Base-by-base conservation (phyloP, 1,284 basidiomycete genomes). In the Ustilago shanxiensis region DNA sequence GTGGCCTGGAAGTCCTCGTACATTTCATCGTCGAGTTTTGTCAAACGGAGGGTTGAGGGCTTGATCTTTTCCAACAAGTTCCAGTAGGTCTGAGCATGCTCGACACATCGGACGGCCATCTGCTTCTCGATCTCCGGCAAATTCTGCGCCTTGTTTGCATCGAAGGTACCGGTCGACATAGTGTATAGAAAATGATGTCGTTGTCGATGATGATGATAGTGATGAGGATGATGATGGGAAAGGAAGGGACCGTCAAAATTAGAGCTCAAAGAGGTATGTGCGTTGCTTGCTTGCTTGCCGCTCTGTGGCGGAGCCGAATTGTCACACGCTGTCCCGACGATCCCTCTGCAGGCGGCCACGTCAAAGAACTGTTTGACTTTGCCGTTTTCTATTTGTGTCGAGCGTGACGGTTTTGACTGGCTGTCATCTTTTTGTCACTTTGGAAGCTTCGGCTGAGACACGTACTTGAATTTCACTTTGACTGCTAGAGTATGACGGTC, bases 101-200 rank as follows among this genome's bases (percentile, higher is more conserved):
- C 94, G 68, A 98, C 95, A 37, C 95, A 95, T 87, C 93, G 95
- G 60, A 99, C 96, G 28, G 96, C 96, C 67, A 83, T 79, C 92
- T 98, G 95, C 90, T 95, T 95, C 88, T 99, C 96, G 79, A 99
- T 96, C 92, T 95, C 95, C 73, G 91, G 88, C 81, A 92, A 88
- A 88, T 98, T 98, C 87, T 94, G 93, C 13, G 95, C 82, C 68
- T 77, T 72, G 72, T 84, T 83, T 56, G 84, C 78, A 58, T 85
- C 83, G 44, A 85, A 84, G 14, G 53, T 79, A 59, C 65, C 66
- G 37, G 78, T 76, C 54, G 78, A 66, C 80, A 81, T 81, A 50
- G 13, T 79, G 14, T n/a, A 24, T 22, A 49, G 29, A 11, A 22
- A 14, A 14, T 22, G 4, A n/a, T 41, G 9, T 3, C 9, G 14